These are phyloP conservation scores for Exophiala aquamarina DNA, from an alignment of 2,329 filamentous ascomycete genomes.

Conservation along the genomic window DNA sequence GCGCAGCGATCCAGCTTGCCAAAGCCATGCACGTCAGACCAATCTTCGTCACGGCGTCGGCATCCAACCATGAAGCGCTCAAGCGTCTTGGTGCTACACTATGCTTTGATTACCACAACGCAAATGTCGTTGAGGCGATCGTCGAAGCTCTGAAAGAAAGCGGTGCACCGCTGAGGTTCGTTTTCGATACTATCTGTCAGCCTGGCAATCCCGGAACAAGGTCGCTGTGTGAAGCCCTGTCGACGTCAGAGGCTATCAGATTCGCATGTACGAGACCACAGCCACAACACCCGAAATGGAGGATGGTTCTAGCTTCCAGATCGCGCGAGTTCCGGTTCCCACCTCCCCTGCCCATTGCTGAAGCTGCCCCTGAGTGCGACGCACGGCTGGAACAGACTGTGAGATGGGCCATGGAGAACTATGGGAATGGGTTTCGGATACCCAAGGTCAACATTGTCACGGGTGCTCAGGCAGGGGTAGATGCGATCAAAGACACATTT, in stretches of 20 bases:
- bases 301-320: not conserved
- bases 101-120: constrained; percentile 45
- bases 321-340: not conserved
- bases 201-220: not conserved
- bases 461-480: not conserved
- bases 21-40: constrained; percentile 32
- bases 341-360: not conserved
- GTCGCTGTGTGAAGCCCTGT: not conserved
- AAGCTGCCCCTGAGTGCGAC: not conserved
- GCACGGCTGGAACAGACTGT: not conserved
- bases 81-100: constrained; percentile 30
- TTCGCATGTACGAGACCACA: not conserved
- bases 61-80: constrained; percentile 30
- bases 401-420: not conserved
- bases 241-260: not conserved
- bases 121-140: constrained; percentile 32
- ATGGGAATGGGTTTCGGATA: not conserved
- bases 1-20: constrained; percentile 30
- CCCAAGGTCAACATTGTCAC: not conserved
- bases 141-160: constrained; percentile 23
- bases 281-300: not conserved
- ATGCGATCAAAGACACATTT: not conserved
- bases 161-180: not conserved
- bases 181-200: not conserved
- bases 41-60: constrained; percentile 34